Percentiles rank a stretch among this genome's conserved stretches.
Conservation (phyloP, 1,284 basidiomycete species). For the Meira nashicola region DNA sequence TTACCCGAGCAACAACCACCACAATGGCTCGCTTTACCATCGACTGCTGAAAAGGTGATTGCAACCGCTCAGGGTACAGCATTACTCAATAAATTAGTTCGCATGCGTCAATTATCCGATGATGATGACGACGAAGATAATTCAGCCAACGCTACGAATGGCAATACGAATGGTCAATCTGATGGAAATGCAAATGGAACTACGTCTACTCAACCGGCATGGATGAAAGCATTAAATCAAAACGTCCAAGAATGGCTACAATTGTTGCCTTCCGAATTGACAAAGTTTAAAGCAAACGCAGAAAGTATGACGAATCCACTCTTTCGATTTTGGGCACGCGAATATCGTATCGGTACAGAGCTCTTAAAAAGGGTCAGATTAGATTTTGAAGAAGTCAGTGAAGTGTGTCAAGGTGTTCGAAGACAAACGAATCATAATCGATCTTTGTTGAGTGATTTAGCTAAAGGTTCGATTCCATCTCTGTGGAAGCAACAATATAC, state of each 20-base stretch:
- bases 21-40: constrained; percentile 48
- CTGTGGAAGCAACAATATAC: constrained; percentile 37
- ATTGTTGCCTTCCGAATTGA: constrained; percentile 22
- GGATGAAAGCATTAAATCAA: constrained; percentile 41
- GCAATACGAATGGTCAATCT: neutral
- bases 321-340: constrained; percentile 50
- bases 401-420: constrained; percentile 29
- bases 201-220: constrained; percentile 27
- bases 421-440: constrained; percentile 46
- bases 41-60: constrained; percentile 47
- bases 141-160: neutral
- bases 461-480: constrained; percentile 37
- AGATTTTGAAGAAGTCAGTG: constrained; percentile 37
- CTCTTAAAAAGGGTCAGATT: constrained; percentile 31
- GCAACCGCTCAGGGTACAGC: constrained; percentile 39
- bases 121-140: constrained; percentile 33
- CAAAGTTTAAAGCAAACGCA: constrained; percentile 19
- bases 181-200: neutral
- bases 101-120: constrained; percentile 44
- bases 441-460: constrained; percentile 33
- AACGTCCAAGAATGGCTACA: constrained; percentile 37
- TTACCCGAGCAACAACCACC: constrained; percentile 51
- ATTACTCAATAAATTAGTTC: constrained; percentile 41
- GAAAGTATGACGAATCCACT: constrained; percentile 39
- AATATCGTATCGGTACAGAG: constrained; percentile 31